Conservation (phyloP, 306 rosid species). For the Fagus crenata region DNA sequence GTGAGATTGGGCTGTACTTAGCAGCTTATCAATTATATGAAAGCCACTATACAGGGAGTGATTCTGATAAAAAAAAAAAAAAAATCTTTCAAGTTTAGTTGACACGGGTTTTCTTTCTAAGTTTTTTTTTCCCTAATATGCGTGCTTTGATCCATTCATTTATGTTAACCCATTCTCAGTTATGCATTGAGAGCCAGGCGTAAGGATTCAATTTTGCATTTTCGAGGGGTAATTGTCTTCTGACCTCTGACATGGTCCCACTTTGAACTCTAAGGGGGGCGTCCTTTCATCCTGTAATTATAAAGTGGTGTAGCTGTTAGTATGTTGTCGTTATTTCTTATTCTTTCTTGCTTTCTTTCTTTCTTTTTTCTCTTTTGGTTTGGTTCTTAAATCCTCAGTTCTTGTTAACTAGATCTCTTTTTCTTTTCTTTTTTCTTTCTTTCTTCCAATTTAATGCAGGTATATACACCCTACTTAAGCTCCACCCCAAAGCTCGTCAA, state of each 20-base stretch:
- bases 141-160: not conserved
- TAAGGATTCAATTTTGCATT: not conserved
- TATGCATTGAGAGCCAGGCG: not conserved
- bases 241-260: too few relatives aligned
- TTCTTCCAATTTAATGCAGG: too few relatives aligned
- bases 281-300: not conserved
- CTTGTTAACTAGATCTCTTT: too few relatives aligned
- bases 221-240: not conserved
- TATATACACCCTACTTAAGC: too few relatives aligned
- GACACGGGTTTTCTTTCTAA: not conserved
- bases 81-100: not conserved
- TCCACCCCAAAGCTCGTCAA: too few relatives aligned
- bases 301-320: not conserved
- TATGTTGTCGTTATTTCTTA: not conserved
- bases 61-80: not conserved
- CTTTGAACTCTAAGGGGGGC: not conserved
- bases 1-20: slow-evolving; percentile 27
- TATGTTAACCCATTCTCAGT: not conserved
- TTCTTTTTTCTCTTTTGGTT: too few relatives aligned
- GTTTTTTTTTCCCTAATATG: not conserved
- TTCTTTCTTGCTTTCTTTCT: too few relatives aligned
- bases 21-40: slow-evolving; percentile 36
- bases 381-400: too few relatives aligned
- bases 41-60: slow-evolving; percentile 25
- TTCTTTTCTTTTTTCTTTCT: too few relatives aligned